Percentiles rank a stretch among this genome's conserved stretches.
Conservation (phyloP, 345 rosid species). For the Conringia planisiliqua region DNA sequence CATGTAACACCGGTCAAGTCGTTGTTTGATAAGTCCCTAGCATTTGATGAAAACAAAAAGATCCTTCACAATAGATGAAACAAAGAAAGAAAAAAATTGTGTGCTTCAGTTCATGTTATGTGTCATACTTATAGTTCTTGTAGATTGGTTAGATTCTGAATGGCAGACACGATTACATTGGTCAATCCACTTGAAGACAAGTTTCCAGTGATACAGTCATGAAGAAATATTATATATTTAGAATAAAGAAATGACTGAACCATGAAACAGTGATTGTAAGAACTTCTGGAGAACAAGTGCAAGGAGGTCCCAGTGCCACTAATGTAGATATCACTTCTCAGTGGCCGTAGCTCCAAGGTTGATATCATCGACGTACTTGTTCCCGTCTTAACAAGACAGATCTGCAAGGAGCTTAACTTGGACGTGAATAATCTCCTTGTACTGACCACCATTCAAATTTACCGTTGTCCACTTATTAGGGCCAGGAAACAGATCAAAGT, state of each 20-base stretch:
- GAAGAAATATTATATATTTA: neutral
- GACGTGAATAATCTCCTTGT: constrained; percentile 38
- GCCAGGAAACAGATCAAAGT: constrained; percentile 5
- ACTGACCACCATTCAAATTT: neutral
- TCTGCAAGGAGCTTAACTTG: constrained; percentile 15
- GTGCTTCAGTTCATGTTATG: neutral
- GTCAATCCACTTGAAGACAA: constrained; percentile 40
- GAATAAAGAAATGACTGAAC: neutral
- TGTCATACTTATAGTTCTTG: constrained; percentile 37
- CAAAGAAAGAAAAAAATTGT: neutral
- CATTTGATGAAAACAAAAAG: neutral
- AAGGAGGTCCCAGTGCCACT: constrained; percentile 1
- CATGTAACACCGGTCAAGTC: constrained; percentile 32
- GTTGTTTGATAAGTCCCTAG: constrained; percentile 20
- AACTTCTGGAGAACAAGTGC: neutral
- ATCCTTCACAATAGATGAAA: neutral
- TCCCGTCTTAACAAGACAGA: constrained; percentile 46
- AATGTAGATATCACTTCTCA: constrained; percentile 12
- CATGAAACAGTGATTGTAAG: neutral
- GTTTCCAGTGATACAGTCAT: constrained; percentile 12
- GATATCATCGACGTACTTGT: constrained; percentile 44
- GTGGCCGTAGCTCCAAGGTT: constrained; percentile 39
- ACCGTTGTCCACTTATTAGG: constrained; percentile 16
- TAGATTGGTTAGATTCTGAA: constrained; percentile 32
- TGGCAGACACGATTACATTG: constrained; percentile 10